phyloP scores from a whole-genome alignment of 257 asterid genomes.

The Agastache rugosa region DNA sequence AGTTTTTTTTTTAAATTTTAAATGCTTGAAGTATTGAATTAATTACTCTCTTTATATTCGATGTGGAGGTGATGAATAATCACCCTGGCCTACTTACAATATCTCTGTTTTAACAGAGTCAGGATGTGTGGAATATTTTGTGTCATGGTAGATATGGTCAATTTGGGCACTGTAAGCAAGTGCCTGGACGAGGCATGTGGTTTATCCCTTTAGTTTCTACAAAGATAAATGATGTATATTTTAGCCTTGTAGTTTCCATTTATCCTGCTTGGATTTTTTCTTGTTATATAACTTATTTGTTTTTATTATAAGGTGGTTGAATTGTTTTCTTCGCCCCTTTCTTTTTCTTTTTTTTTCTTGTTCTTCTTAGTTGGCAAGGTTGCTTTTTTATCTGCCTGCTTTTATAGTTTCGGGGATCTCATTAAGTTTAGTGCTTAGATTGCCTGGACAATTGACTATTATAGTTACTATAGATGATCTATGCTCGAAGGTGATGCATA shows the following conservation, averaged over 20 bases:
- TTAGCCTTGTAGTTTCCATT: neutral
- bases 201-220: conserved; percentile 14
- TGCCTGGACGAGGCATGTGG: conserved; percentile 39
- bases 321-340: neutral
- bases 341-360: neutral
- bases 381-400: neutral
- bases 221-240: neutral
- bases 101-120: conserved; percentile 30
- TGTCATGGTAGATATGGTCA: conserved; percentile 37
- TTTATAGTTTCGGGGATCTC: neutral
- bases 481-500: conserved; percentile 15
- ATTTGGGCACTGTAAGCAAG: conserved; percentile 18
- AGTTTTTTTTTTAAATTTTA: neutral
- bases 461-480: neutral
- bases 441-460: neutral
- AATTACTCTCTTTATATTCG: conserved; percentile 13
- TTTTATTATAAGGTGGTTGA: neutral
- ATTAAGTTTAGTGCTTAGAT: neutral
- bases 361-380: neutral
- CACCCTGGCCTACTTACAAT: neutral
- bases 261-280: neutral
- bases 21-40: conserved; percentile 6
- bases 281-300: neutral
- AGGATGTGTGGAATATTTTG: neutral
- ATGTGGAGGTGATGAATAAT: conserved; percentile 13